These are phyloP conservation scores for Trifolium subterraneum DNA, from an alignment of 306 rosid species.

Conservation along the genomic window DNA sequence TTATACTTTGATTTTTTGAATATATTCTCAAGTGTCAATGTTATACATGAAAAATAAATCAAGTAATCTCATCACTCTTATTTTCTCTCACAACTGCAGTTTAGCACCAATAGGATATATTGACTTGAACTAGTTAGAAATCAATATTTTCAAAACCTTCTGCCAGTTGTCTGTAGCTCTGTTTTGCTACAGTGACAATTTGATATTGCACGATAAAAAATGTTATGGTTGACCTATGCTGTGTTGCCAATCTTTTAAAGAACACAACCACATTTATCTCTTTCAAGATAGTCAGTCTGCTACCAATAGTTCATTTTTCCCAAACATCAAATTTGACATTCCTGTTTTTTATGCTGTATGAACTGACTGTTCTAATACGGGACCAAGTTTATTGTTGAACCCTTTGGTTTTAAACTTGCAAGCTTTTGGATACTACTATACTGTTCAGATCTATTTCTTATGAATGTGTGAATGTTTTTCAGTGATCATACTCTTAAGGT, in stretches of 20 bases:
- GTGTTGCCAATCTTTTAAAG: slow-evolving; percentile 1
- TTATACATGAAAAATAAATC: not conserved
- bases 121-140: slow-evolving; percentile 10
- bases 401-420: not conserved
- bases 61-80: not conserved
- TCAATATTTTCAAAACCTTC: not conserved
- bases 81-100: slow-evolving; percentile 6
- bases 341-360: slow-evolving; percentile 27
- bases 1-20: not conserved
- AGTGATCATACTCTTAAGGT: slow-evolving; percentile 94
- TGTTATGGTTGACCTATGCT: slow-evolving; percentile 1
- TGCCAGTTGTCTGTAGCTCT: not conserved
- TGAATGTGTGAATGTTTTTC: slow-evolving; percentile 30
- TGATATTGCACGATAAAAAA: not conserved
- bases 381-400: slow-evolving; percentile 1
- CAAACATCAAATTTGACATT: slow-evolving; percentile 19
- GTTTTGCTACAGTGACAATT: not conserved
- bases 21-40: slow-evolving; percentile 25
- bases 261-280: slow-evolving; percentile 6
- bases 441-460: slow-evolving; percentile 35
- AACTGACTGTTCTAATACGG: slow-evolving; percentile 11
- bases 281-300: slow-evolving; percentile 13
- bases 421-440: not conserved
- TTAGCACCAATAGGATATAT: not conserved
- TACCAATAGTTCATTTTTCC: slow-evolving; percentile 13